A percentile compares a stretch with the other conserved stretches of the same genome.
These are phyloP conservation scores for Populus alba DNA, from an alignment of 345 rosid genomes.

Conservation along the genomic window DNA sequence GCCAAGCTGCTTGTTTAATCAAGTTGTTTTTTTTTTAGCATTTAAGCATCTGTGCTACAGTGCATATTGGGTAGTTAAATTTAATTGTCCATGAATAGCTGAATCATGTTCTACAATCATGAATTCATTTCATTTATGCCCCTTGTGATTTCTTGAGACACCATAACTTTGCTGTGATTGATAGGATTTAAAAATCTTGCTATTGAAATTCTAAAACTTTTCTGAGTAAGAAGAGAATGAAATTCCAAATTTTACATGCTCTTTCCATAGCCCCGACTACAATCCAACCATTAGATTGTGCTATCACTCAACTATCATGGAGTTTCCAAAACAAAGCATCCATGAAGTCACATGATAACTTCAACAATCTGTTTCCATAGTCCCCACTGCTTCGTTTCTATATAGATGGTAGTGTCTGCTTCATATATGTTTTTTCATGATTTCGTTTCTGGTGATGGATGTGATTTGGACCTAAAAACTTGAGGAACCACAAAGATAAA, in stretches of 20 bases:
- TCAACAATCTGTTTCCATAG: neutral
- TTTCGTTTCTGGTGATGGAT: neutral
- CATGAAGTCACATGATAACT: neutral
- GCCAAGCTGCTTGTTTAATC: constrained; percentile 20
- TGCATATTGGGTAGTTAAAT: neutral
- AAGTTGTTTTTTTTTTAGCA: neutral
- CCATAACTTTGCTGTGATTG: neutral
- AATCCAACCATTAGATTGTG: neutral
- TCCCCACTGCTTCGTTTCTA: neutral
- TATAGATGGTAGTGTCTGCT: neutral
- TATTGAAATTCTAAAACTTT: neutral
- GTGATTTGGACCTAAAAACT: neutral
- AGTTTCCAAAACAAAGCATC: neutral
- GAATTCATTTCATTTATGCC: neutral
- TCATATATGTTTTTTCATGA: neutral
- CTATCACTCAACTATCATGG: neutral
- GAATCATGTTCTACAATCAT: neutral
- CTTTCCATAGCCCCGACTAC: neutral
- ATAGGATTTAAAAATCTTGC: neutral
- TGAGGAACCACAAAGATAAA: no score
- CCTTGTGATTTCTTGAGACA: neutral
- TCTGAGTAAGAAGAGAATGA: neutral
- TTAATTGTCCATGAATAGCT: neutral
- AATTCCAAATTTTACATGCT: neutral
- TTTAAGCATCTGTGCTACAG: neutral